Conservation (phyloP, 495 filamentous ascomycete species). For the Aspergillus ellipticus region DNA sequence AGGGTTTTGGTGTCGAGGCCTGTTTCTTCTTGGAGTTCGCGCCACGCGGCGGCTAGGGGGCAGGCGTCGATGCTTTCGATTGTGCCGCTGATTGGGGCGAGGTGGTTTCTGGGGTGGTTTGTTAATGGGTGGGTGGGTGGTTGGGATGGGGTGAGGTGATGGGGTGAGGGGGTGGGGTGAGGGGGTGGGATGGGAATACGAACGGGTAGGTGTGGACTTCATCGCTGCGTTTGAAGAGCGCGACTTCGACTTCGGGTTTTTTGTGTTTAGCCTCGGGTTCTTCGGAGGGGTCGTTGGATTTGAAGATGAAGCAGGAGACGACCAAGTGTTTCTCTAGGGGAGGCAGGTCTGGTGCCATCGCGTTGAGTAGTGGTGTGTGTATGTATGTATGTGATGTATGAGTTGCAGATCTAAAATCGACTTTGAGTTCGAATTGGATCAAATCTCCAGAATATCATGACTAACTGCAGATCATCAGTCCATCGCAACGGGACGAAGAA, state of each 20-base stretch:
- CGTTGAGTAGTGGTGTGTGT: too few species aligned
- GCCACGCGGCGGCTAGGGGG: conserved; percentile 54
- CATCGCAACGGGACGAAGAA: too few species aligned
- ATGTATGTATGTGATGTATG: too few species aligned
- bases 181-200: background rate
- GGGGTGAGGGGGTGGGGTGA: background rate
- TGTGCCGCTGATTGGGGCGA: conserved; percentile 58
- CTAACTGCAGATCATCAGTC: too few species aligned
- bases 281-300: conserved; percentile 22
- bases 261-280: too few species aligned
- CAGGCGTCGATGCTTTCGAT: conserved; percentile 49
- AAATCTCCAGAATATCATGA: too few species aligned
- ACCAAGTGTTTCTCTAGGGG: conserved; percentile 40
- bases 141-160: conserved; percentile 51
- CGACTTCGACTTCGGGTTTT: too few species aligned
- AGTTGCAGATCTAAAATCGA: too few species aligned
- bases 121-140: background rate
- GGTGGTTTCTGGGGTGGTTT: conserved; percentile 36
- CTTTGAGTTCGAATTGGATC: too few species aligned
- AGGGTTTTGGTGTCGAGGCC: conserved; percentile 43
- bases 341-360: background rate
- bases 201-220: conserved; percentile 55
- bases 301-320: conserved; percentile 56
- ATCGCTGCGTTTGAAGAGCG: conserved; percentile 54
- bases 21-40: conserved; percentile 63